These are phyloP conservation scores for Yamadazyma sp. DNA, from an alignment of 805 yeast genomes.

Conservation along the genomic window DNA sequence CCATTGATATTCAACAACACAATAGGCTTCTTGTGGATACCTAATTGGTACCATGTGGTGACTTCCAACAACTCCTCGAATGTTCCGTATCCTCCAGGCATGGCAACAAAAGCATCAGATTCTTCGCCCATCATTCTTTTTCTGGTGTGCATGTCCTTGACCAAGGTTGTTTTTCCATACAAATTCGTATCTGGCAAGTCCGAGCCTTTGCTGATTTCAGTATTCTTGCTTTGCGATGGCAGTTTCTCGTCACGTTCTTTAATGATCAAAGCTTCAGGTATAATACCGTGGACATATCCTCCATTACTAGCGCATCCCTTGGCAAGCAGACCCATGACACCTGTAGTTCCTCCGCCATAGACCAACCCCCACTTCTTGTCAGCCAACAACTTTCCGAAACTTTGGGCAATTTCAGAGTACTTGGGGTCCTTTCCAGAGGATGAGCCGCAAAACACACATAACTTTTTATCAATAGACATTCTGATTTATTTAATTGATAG, in stretches of 20 bases:
- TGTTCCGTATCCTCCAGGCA: slow-evolving; percentile 93
- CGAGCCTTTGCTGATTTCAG: slow-evolving; percentile 67
- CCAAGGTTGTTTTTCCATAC: slow-evolving; percentile 79
- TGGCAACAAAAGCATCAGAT: slow-evolving; percentile 82
- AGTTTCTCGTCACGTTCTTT: slow-evolving; percentile 58
- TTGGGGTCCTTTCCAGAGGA: slow-evolving; percentile 59
- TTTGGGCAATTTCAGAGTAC: slow-evolving; percentile 54
- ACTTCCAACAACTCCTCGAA: slow-evolving; percentile 88
- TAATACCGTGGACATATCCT: slow-evolving; percentile 80
- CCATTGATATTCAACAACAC: slow-evolving; percentile 78
- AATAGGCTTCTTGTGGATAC: slow-evolving; percentile 80
- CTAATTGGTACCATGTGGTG: slow-evolving; percentile 87
- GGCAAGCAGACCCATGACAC: slow-evolving; percentile 78
- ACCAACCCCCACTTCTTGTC: slow-evolving; percentile 67
- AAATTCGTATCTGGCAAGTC: slow-evolving; percentile 58
- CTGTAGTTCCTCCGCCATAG: slow-evolving; percentile 89
- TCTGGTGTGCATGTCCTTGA: slow-evolving; percentile 86
- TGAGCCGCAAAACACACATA: slow-evolving; percentile 89
- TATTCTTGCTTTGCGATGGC: slow-evolving; percentile 48
- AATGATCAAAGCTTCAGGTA: slow-evolving; percentile 78
- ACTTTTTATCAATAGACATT: slow-evolving; percentile 33
- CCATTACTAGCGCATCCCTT: slow-evolving; percentile 55
- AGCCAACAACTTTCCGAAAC: slow-evolving; percentile 61
- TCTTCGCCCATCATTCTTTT: slow-evolving; percentile 84
- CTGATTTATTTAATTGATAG: background rate